Evolutionary conservation across 2,329 filamentous ascomycete genomes (phyloP).

Genomic region (Phyllosticta citribraziliensis): DNA sequence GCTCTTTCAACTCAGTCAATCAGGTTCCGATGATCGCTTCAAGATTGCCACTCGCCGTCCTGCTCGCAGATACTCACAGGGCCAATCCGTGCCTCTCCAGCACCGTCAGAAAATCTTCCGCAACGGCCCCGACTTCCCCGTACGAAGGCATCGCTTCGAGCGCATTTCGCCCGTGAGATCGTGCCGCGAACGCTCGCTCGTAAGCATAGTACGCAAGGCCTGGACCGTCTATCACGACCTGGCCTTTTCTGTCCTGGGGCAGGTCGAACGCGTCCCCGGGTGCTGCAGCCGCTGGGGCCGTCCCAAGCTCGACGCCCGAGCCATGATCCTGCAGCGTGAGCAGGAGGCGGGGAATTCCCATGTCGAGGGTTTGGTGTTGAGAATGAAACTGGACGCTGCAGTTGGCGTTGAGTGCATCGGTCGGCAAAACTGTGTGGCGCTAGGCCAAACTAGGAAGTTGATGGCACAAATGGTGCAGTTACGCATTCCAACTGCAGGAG

Average conservation of each 20-base stretch:
- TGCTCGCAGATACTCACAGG: conserved; percentile 46
- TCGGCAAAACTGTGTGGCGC: background rate
- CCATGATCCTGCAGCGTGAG: conserved; percentile 4
- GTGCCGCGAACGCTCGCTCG: conserved; percentile 4
- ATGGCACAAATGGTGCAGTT: background rate
- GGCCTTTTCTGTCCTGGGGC: background rate
- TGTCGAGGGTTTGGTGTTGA: background rate
- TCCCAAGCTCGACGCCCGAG: conserved; percentile 6
- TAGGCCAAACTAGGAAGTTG: background rate
- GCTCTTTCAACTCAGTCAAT: conserved; percentile 34
- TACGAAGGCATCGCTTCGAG: conserved; percentile 44
- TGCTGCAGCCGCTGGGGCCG: background rate
- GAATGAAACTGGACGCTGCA: background rate
- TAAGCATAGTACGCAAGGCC: conserved; percentile 10
- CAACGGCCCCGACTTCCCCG: conserved; percentile 48
- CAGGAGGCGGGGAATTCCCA: conserved; percentile 9
- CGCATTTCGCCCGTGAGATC: conserved; percentile 3
- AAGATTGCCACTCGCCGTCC: background rate
- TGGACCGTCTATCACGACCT: conserved; percentile 9
- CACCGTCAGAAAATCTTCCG: conserved; percentile 48
- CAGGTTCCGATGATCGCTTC: conserved; percentile 10
- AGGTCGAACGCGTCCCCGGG: background rate
- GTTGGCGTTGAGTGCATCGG: background rate
- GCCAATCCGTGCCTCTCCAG: conserved; percentile 46
- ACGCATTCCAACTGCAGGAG: no score